Percentiles rank a stretch among this genome's conserved stretches.
phyloP scores from a whole-genome alignment of 768 basidiomycete genomes.

The Leccinum subtestaceum region DNA sequence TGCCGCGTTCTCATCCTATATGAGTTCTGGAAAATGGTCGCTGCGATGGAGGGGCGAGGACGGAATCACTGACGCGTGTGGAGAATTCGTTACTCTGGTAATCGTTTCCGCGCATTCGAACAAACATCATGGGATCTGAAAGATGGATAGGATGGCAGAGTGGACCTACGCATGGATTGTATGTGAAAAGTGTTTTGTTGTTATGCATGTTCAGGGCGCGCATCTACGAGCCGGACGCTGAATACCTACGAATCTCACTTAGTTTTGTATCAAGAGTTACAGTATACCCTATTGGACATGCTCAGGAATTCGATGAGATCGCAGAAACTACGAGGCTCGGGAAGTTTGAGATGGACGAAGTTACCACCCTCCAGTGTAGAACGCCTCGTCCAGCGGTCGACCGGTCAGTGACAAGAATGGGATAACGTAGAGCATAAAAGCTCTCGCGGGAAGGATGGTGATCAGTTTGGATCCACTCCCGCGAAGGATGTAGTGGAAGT shows the following conservation, averaged over 20 bases:
- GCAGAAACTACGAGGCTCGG: no score
- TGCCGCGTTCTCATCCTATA: not conserved
- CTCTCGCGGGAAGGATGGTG: no score
- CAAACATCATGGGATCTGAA: not conserved
- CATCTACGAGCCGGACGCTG: not conserved
- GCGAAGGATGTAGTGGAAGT: no score
- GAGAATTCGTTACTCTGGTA: no score
- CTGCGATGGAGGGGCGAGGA: not conserved
- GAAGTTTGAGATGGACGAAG: no score
- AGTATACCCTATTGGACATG: not conserved
- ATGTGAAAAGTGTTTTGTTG: not conserved
- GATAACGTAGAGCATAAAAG: no score
- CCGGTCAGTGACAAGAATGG: no score
- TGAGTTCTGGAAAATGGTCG: not conserved
- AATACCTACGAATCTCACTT: not conserved
- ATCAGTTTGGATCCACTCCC: no score
- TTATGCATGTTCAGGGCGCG: not conserved
- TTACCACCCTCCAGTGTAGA: not conserved
- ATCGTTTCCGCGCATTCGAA: no score
- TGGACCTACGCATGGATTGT: not conserved
- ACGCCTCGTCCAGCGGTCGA: no score
- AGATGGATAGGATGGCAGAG: not conserved
- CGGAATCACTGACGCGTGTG: not conserved
- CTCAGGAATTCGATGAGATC: no score
- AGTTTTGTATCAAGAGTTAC: not conserved